Evolutionary conservation across 345 rosid genomes (phyloP).

Genomic region (Firmiana major): DNA sequence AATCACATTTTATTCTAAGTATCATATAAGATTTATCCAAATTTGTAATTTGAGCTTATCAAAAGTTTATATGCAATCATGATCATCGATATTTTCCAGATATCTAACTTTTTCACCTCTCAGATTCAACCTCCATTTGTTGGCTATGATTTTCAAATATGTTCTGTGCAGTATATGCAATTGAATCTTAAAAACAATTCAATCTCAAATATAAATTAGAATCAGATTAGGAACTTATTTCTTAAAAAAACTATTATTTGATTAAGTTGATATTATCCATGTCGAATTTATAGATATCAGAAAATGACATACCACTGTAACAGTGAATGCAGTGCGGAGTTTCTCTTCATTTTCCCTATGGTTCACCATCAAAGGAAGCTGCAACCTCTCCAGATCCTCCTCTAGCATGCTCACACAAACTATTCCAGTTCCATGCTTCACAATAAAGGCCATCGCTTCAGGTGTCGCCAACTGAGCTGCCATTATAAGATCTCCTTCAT

Average conservation of each 20-base stretch:
- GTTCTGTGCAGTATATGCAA: background rate
- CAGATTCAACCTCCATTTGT: background rate
- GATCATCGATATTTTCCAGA: background rate
- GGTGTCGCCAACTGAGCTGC: conserved; percentile 83
- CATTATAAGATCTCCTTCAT: conserved; percentile 92
- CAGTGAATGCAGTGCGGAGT: conserved; percentile 83
- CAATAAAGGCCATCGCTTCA: conserved; percentile 94
- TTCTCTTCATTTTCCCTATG: conserved; percentile 82
- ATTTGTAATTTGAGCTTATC: background rate
- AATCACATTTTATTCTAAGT: background rate
- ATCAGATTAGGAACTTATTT: background rate
- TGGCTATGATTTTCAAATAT: background rate
- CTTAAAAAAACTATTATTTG: background rate
- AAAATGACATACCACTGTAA: conserved; percentile 67
- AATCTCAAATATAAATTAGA: background rate
- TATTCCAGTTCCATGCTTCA: conserved; percentile 87
- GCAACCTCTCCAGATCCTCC: conserved; percentile 70
- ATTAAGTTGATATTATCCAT: background rate
- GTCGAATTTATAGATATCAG: background rate
- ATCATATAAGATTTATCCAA: background rate
- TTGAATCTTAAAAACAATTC: background rate
- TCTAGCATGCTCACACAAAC: conserved; percentile 87
- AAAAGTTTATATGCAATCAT: background rate
- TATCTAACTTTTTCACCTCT: background rate
- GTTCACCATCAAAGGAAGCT: conserved; percentile 82